These are phyloP conservation scores for Sclerotinia subarctica DNA, from an alignment of 2,329 filamentous ascomycete species.

Conservation along the genomic window DNA sequence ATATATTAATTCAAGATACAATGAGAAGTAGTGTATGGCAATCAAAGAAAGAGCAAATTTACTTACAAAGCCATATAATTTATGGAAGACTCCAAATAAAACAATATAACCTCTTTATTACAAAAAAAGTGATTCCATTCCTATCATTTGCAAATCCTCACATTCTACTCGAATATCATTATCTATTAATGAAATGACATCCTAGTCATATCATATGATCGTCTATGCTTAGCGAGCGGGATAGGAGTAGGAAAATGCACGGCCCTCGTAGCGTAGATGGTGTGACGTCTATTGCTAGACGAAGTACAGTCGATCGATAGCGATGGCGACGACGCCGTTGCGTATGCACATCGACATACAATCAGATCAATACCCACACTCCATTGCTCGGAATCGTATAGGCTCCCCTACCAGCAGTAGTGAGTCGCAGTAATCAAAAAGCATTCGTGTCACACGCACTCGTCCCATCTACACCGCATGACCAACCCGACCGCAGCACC, in stretches of 20 bases:
- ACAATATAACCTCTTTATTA: background rate
- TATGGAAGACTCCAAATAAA: background rate
- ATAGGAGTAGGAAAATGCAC: no score
- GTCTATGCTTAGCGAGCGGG: background rate
- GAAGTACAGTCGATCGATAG: no score
- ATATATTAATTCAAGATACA: background rate
- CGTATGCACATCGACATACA: background rate
- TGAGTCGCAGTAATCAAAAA: background rate
- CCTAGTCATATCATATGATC: no score
- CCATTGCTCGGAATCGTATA: no score
- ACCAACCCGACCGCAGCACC: background rate
- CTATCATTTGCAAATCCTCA: background rate
- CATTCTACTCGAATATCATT: background rate
- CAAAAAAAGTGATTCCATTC: background rate
- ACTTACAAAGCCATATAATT: background rate
- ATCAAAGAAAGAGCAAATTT: background rate
- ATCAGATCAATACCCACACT: no score
- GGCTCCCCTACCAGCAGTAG: no score
- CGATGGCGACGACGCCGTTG: background rate
- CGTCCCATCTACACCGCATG: background rate
- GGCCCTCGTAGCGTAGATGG: background rate
- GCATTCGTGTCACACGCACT: background rate
- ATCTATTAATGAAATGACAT: background rate
- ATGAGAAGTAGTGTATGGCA: background rate
- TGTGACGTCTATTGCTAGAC: background rate